These are phyloP conservation scores for Trichomonas tenax DNA, from an alignment of 208 protist species.

Conservation along the genomic window DNA sequence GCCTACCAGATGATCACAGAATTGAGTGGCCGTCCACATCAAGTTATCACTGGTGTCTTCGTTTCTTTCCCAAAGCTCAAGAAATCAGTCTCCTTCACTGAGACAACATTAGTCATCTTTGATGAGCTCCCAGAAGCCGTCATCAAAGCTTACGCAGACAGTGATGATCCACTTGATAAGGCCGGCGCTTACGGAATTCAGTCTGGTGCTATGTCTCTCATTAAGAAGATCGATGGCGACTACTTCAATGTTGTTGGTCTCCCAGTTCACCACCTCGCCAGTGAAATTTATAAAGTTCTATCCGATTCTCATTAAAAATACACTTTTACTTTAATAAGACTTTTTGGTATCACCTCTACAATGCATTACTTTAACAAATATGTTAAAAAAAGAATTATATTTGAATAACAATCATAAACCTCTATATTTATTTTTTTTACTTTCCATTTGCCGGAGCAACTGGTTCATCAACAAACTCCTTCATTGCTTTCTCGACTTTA, in stretches of 20 bases:
- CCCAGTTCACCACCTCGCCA: background rate
- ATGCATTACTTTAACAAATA: background rate
- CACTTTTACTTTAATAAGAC: too few species aligned
- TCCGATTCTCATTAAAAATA: background rate
- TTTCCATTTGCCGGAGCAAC: background rate
- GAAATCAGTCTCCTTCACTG: background rate
- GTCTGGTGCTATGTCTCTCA: background rate
- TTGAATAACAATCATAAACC: background rate
- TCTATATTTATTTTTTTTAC: background rate
- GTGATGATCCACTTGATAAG: background rate
- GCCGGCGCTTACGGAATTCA: background rate
- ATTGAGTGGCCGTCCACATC: background rate
- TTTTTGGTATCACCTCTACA: background rate
- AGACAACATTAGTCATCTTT: background rate
- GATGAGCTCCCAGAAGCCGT: background rate
- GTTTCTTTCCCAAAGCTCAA: background rate
- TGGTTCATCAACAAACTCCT: background rate
- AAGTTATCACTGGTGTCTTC: background rate
- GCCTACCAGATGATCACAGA: background rate
- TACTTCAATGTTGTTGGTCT: background rate
- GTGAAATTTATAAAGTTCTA: background rate
- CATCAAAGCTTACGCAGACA: background rate
- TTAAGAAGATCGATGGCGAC: slow-evolving; percentile 21
- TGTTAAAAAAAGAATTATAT: background rate
- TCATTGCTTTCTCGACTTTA: background rate